Percentiles rank a stretch among this genome's conserved stretches.
These are phyloP conservation scores for Trypanosoma scelopori DNA, from an alignment of 208 protist species.

Conservation along the genomic window DNA sequence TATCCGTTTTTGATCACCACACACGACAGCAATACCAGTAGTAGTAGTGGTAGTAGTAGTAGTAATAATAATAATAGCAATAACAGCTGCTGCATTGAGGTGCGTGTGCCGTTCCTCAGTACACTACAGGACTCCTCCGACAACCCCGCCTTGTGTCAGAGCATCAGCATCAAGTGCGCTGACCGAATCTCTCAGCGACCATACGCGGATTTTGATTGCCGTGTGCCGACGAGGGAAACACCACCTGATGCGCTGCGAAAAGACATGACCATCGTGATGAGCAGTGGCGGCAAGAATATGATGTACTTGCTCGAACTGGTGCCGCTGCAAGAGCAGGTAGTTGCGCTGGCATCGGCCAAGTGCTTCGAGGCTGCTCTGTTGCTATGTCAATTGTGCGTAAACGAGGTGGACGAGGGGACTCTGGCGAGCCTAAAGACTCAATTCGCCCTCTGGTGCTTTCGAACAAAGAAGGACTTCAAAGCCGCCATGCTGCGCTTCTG, in stretches of 20 bases:
- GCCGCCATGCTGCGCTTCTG: slow-evolving; percentile 46
- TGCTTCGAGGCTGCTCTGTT: slow-evolving; percentile 42
- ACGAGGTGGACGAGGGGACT: slow-evolving; percentile 37
- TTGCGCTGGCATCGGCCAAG: slow-evolving; percentile 27
- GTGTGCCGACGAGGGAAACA: slow-evolving; percentile 29
- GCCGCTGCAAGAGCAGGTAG: slow-evolving; percentile 30
- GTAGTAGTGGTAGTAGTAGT: too few relatives aligned
- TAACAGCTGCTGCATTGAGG: slow-evolving; percentile 36
- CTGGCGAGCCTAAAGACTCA: slow-evolving; percentile 33
- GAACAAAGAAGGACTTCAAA: slow-evolving; percentile 27
- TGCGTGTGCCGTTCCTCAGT: slow-evolving; percentile 59
- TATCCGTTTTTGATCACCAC: slow-evolving; percentile 60
- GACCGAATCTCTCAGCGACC: slow-evolving; percentile 40
- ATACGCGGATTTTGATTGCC: slow-evolving; percentile 53
- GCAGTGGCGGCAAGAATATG: slow-evolving; percentile 18
- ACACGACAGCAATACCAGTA: slow-evolving; percentile 25
- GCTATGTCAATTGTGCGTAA: slow-evolving; percentile 60
- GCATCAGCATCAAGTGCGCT: slow-evolving; percentile 19
- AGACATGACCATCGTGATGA: slow-evolving; percentile 36
- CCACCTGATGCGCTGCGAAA: slow-evolving; percentile 24
- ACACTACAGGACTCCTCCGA: slow-evolving; percentile 15
- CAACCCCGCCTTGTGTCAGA: slow-evolving; percentile 26
- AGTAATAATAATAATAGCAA: not conserved
- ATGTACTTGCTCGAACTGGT: slow-evolving; percentile 40
- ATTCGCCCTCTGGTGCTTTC: slow-evolving; percentile 49